Percentiles rank a stretch among this genome's conserved stretches.
phyloP scores from a whole-genome alignment of 1,139 yeast genomes.

The Hyphopichia pseudoburtonii region DNA sequence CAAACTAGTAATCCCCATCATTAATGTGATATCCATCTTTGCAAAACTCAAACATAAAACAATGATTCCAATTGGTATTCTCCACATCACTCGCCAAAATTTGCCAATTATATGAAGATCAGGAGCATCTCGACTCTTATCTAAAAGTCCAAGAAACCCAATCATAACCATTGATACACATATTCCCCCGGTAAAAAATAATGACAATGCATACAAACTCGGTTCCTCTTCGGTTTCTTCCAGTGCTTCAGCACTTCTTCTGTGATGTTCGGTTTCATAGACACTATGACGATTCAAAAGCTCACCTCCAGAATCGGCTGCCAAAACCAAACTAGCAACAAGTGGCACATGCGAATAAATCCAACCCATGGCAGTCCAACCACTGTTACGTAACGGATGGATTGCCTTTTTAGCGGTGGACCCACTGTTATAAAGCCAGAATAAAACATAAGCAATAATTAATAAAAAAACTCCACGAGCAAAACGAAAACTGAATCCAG shows the following conservation, averaged over 20 bases:
- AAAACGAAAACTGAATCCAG: constrained; percentile 45
- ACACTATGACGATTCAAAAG: constrained; percentile 16
- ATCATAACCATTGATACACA: constrained; percentile 38
- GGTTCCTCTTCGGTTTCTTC: constrained; percentile 22
- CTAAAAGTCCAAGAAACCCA: constrained; percentile 38
- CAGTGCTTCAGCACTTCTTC: too few relatives aligned
- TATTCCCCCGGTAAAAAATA: constrained; percentile 52
- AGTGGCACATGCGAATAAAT: constrained; percentile 54
- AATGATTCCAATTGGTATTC: constrained; percentile 39
- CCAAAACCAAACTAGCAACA: constrained; percentile 49
- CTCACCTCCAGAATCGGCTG: constrained; percentile 67
- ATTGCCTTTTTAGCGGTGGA: constrained; percentile 50
- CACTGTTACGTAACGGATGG: constrained; percentile 57
- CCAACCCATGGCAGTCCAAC: constrained; percentile 47
- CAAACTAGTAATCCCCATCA: constrained; percentile 44
- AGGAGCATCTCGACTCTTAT: constrained; percentile 36
- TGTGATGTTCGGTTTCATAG: constrained; percentile 21
- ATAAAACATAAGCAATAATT: constrained; percentile 48
- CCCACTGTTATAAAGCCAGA: constrained; percentile 58
- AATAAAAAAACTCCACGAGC: constrained; percentile 53
- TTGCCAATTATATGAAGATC: constrained; percentile 29
- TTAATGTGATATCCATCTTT: constrained; percentile 37
- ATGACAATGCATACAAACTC: constrained; percentile 38
- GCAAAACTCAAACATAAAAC: constrained; percentile 48
- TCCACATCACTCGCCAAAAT: constrained; percentile 38